phyloP scores from a whole-genome alignment of 768 basidiomycete species.

The Suillus tomentosus region DNA sequence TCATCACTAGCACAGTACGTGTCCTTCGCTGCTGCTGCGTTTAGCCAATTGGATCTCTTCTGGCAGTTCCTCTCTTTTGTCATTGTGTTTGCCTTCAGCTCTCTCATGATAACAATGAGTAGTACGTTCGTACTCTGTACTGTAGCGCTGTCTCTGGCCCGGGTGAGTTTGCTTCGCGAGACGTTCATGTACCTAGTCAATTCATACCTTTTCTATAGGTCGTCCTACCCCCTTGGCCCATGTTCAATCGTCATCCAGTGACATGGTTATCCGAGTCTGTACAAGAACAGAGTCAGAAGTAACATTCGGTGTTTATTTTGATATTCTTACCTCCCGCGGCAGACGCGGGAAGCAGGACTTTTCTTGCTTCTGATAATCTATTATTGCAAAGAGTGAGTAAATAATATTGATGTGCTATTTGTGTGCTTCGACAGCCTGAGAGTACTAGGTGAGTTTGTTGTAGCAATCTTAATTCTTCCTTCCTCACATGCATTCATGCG shows the following conservation, averaged over 20 bases:
- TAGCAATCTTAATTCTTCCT: not conserved
- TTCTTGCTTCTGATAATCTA: conserved; percentile 2
- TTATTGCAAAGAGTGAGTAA: not conserved
- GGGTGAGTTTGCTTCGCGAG: conserved; percentile 2
- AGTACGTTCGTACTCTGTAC: conserved; percentile 11
- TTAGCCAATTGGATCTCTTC: not conserved
- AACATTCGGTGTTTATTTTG: conserved; percentile 2
- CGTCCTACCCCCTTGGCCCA: conserved; percentile 70
- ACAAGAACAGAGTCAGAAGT: conserved; percentile 26
- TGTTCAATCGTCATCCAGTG: conserved; percentile 63
- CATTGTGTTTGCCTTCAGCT: conserved; percentile 32
- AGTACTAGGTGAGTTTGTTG: conserved; percentile 8
- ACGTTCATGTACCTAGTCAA: too few relatives aligned
- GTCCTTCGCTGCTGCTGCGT: not conserved
- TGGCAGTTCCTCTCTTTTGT: conserved; percentile 33
- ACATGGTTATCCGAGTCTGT: conserved; percentile 50
- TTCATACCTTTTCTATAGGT: conserved; percentile 38
- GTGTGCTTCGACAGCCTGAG: conserved; percentile 10
- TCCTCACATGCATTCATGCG: not conserved
- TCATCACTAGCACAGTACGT: conserved; percentile 30
- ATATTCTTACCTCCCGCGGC: not conserved
- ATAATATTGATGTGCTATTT: not conserved
- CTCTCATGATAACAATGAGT: conserved; percentile 28
- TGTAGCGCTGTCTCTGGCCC: conserved; percentile 7
- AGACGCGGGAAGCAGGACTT: not conserved